Base-by-base conservation (phyloP, 192 early-diverging fungal species). In the Backusella psychrophila region DNA sequence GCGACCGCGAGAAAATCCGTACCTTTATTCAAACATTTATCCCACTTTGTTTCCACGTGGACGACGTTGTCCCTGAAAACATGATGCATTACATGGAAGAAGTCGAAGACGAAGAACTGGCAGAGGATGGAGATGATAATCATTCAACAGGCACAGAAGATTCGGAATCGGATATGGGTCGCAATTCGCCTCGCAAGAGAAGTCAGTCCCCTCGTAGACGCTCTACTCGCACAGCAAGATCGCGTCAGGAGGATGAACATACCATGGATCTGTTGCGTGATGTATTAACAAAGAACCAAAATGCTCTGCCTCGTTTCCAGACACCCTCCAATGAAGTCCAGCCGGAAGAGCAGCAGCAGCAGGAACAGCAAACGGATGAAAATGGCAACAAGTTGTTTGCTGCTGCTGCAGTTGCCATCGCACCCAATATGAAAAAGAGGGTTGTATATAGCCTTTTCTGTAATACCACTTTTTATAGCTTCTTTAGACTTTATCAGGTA, bases 401-500 rank as follows among this genome's bases (percentile, higher is more conserved):
- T 1, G 81, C 81, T 42, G 63, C 83, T 4, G 85, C 82, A 6
- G 75, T 72, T 21, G 75, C 76, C 3, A 80, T 75, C 23, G 70
- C 75, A 1, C 80, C 81, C 0, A 65, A 73, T 11, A 75, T 77
- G 15, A 69, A 66, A 0, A 87, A 85, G 66, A 82, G 83, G 15
- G 74, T 82, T 6, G 73, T 79, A 0, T 82, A 83, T 74, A 89
- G 91, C 59, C 95, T 98, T 77, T 99, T 96, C 83, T 91, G 91
- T 35, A 98, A 98, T 80, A 92, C 83, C 69, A 86, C 78, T 21
- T 93, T 96, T 75, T 99, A 97, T 75, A 89, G 91, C 66, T 96
- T 99, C 71, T 88, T 99, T 80, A 85, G 97, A 49, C 87, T 96
- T 42, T 96, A 88, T 72, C 91, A 95, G 86, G 93, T 95, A 80